phyloP scores from a whole-genome alignment of 768 basidiomycete genomes.

The Candolleomyces aberdarensis region DNA sequence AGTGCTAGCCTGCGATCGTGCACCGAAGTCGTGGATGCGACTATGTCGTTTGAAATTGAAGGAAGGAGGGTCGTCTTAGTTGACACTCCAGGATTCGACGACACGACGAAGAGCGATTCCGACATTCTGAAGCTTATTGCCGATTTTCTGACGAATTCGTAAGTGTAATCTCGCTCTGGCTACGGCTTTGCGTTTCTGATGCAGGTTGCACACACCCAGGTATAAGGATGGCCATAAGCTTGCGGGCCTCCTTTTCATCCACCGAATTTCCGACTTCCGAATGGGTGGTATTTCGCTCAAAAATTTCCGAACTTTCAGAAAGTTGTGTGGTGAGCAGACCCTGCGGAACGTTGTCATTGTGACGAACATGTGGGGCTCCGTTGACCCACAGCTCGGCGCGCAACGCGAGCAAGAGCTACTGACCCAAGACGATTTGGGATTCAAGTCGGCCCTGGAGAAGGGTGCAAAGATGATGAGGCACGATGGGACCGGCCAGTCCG shows the following conservation, averaged over 20 bases:
- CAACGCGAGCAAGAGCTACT: slow-evolving; percentile 40
- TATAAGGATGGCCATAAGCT: slow-evolving; percentile 6
- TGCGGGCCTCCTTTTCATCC: slow-evolving; percentile 32
- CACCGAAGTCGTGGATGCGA: slow-evolving; percentile 42
- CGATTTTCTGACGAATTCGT: slow-evolving; percentile 33
- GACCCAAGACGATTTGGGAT: slow-evolving; percentile 32
- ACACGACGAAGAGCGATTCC: slow-evolving; percentile 44
- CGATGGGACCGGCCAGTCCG: slow-evolving; percentile 32
- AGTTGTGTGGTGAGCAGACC: slow-evolving; percentile 48
- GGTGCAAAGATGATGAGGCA: slow-evolving; percentile 43
- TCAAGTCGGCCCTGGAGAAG: slow-evolving; percentile 45
- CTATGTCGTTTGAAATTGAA: slow-evolving; percentile 40
- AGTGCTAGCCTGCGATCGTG: slow-evolving; percentile 50
- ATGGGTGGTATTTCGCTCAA: slow-evolving; percentile 48
- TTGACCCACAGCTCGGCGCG: slow-evolving; percentile 30
- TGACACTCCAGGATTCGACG: slow-evolving; percentile 63
- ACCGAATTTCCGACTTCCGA: slow-evolving; percentile 50
- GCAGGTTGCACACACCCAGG: slow-evolving; percentile 6
- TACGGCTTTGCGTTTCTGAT: too few relatives aligned
- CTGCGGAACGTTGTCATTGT: slow-evolving; percentile 50
- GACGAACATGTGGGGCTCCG: slow-evolving; percentile 53
- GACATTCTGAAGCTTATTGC: slow-evolving; percentile 51
- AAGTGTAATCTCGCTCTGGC: slow-evolving; percentile 12
- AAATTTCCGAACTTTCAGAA: slow-evolving; percentile 50
- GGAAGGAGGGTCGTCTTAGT: slow-evolving; percentile 42